A percentile compares a stretch with the other conserved stretches of the same genome.
These are phyloP conservation scores for Chalaropsis thielavioides DNA, from an alignment of 2,329 filamentous ascomycete species.

Conservation along the genomic window DNA sequence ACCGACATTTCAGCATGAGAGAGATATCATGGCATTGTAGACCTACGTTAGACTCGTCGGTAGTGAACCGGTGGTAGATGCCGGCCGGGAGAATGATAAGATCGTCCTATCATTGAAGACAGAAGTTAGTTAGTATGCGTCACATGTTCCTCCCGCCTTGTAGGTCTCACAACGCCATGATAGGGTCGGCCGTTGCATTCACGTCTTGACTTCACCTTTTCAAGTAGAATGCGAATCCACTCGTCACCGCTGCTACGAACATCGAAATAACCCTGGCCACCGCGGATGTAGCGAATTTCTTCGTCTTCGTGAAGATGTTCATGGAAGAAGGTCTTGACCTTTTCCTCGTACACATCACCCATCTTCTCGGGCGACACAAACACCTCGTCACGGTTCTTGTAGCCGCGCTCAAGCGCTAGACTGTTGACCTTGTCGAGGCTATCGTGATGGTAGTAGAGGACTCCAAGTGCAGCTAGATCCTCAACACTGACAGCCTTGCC, in stretches of 20 bases:
- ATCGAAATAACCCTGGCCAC: constrained; percentile 84
- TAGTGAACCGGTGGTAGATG: constrained; percentile 96
- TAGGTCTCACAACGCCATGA: background rate
- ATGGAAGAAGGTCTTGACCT: constrained; percentile 84
- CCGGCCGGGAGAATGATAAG: constrained; percentile 86
- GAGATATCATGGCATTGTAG: constrained; percentile 3
- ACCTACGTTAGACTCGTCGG: constrained; percentile 76
- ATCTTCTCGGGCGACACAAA: constrained; percentile 74
- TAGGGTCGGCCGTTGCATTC: background rate
- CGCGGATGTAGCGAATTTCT: constrained; percentile 89
- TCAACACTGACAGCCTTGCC: constrained; percentile 50
- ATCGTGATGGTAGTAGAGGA: constrained; percentile 59
- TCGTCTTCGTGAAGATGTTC: constrained; percentile 98
- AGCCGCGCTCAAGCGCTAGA: constrained; percentile 60
- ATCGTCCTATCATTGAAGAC: constrained; percentile 39
- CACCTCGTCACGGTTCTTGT: constrained; percentile 92
- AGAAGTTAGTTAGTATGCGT: background rate
- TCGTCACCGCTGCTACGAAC: constrained; percentile 68
- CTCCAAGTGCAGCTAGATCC: constrained; percentile 60
- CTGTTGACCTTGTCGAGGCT: constrained; percentile 52
- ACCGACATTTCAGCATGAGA: background rate
- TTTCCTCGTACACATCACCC: constrained; percentile 78
- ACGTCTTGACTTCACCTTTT: constrained; percentile 42
- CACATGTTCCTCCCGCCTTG: background rate
- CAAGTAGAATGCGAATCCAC: constrained; percentile 76